A percentile compares a stretch with the other conserved stretches of the same genome.
Conservation (phyloP, 2,329 filamentous ascomycete species). For the Hymenoscyphus infarciens region DNA sequence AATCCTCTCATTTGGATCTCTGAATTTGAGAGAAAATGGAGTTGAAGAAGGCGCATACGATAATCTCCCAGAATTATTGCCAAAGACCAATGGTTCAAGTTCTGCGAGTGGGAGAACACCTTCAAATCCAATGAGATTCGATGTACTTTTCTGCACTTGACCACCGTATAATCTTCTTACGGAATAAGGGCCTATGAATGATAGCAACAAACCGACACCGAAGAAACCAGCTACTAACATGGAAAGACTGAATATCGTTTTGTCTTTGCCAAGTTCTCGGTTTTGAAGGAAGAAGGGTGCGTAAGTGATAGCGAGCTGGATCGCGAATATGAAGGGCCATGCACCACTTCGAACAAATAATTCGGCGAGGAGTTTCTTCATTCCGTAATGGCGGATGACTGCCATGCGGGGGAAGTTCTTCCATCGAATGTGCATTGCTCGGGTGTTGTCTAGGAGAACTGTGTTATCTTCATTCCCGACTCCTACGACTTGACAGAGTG, state of each 20-base stretch:
- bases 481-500: slow-evolving; percentile 34
- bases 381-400: slow-evolving; percentile 12
- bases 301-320: slow-evolving; percentile 11
- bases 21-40: slow-evolving; percentile 3
- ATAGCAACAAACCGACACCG: slow-evolving; percentile 13
- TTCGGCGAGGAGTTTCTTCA: slow-evolving; percentile 9
- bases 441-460: slow-evolving; percentile 31
- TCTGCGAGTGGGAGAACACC: slow-evolving; percentile 17
- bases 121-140: slow-evolving; percentile 21
- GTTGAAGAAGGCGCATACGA: slow-evolving; percentile 18
- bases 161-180: slow-evolving; percentile 19
- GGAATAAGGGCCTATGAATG: slow-evolving; percentile 15
- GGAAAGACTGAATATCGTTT: background rate
- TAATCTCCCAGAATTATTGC: slow-evolving; percentile 20
- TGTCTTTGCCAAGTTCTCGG: background rate
- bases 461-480: slow-evolving; percentile 33
- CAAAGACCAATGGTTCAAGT: slow-evolving; percentile 15
- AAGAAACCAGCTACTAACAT: slow-evolving; percentile 5
- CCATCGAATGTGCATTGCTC: slow-evolving; percentile 36
- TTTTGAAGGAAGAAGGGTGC: slow-evolving; percentile 3
- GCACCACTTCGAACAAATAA: slow-evolving; percentile 9
- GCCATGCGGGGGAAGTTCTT: slow-evolving; percentile 32
- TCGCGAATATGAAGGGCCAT: slow-evolving; percentile 8
- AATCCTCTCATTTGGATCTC: slow-evolving; percentile 15
- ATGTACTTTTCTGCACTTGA: slow-evolving; percentile 15